Base-by-base conservation (phyloP, 345 rosid genomes). In the Barbarea vulgaris region DNA sequence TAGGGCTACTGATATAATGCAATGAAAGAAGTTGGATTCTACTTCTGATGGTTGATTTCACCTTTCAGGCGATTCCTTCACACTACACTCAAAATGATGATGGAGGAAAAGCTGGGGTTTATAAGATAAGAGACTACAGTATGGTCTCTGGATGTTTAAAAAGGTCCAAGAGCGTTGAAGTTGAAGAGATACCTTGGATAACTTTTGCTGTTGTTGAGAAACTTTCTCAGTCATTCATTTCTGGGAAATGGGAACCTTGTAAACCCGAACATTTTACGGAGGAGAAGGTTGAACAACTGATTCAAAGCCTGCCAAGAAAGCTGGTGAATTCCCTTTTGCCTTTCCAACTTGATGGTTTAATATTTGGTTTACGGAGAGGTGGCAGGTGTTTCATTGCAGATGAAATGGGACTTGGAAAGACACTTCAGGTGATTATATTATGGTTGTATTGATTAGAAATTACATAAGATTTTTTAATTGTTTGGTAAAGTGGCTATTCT, bases 401-500 rank as follows among this genome's bases (percentile, higher is more conserved):
- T 84, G 98, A 94, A 84, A 94, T 94, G 98, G 96, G 97, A 52
- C 96, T 94, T 75, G 98, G 98, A 6, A 94, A 94, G 80, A 89
- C 98, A 52, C 89, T 94, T 42, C 96, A 94, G 93, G 98, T 93
- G 67, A 70, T 52, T 52, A 33, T 70, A 33, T 50, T 37, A 4
- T 14, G 17, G 25, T 53, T 60, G 21, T 34, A 7, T 37, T 54
- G 6, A 24, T 19, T 14, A 25, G 66, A 11, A 7, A 4, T 21
- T 44, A 12, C 44, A 9, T 30, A 14, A 30, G 9, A 30, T 6
- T 27, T 69, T 51, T 61, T 12, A 11, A 12, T 22, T 33, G 44
- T 61, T 65, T 66, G 70, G 70, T 15, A 4, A 48, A 19, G 56
- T 36, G 25, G 22, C 53, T 7, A 30, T 44, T 59, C 74, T 74